phyloP scores from a whole-genome alignment of 169 alveolate genomes.

The Babesia sp. region DNA sequence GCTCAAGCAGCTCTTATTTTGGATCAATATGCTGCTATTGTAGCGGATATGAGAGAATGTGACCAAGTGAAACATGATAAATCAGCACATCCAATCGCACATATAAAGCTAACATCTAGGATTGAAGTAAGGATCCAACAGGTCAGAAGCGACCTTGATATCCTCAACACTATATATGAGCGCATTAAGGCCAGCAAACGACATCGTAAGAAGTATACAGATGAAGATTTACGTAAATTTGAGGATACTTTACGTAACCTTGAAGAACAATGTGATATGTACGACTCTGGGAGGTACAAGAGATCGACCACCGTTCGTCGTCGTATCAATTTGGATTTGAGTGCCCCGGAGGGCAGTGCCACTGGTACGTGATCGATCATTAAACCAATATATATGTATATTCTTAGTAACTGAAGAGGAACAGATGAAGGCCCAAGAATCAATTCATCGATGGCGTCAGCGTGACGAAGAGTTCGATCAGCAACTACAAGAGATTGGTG shows the following conservation, averaged over 20 bases:
- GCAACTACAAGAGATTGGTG: conserved; percentile 76
- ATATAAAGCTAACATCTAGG: conserved; percentile 49
- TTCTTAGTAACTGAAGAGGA: conserved; percentile 40
- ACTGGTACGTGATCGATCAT: background rate
- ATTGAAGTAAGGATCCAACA: conserved; percentile 39
- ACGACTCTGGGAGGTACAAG: conserved; percentile 19
- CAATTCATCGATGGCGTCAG: conserved; percentile 69
- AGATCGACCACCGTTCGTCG: background rate
- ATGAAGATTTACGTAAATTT: conserved; percentile 30
- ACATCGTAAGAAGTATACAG: conserved; percentile 56
- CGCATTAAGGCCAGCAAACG: conserved; percentile 1
- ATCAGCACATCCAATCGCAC: conserved; percentile 54
- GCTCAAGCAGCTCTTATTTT: conserved; percentile 48
- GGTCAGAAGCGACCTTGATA: conserved; percentile 35
- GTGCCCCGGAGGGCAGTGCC: background rate
- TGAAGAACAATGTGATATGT: conserved; percentile 27
- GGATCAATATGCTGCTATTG: conserved; percentile 43
- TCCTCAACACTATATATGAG: conserved; percentile 34
- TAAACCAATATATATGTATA: background rate
- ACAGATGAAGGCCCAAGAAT: conserved; percentile 60
- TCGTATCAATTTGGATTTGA: conserved; percentile 23
- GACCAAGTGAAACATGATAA: conserved; percentile 57
- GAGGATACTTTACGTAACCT: conserved; percentile 58
- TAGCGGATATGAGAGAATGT: conserved; percentile 41
- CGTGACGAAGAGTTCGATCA: conserved; percentile 73